A percentile compares a stretch with the other conserved stretches of the same genome.
Conservation (phyloP, 495 filamentous ascomycete species). For the Aspergillus cristatus region DNA sequence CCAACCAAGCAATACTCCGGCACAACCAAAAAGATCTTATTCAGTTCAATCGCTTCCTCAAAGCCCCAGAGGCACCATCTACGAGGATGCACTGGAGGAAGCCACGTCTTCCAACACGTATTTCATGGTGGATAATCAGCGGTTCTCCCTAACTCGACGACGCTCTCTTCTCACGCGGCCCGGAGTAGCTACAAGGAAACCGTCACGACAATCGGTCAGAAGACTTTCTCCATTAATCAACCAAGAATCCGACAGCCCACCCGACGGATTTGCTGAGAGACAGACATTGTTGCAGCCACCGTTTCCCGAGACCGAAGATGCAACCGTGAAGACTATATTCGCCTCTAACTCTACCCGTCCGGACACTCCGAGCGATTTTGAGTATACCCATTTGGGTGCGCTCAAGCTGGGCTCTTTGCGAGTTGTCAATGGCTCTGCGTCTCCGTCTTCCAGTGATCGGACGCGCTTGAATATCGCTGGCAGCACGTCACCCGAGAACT, state of each 20-base stretch:
- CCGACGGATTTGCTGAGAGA: conserved; percentile 5
- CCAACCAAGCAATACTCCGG: conserved; percentile 6
- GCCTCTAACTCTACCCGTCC: conserved; percentile 14
- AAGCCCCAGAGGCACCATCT: conserved; percentile 16
- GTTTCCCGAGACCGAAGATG: conserved; percentile 6
- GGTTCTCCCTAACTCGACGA: conserved; percentile 36
- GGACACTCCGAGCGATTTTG: conserved; percentile 32
- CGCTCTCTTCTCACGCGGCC: conserved; percentile 40
- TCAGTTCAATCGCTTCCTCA: conserved; percentile 23
- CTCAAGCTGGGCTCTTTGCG: conserved; percentile 40
- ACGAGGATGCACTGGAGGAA: conserved; percentile 17
- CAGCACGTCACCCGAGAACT: conserved; percentile 8
- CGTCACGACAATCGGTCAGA: conserved; percentile 15
- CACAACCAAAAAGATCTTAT: conserved; percentile 21
- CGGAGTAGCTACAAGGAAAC: conserved; percentile 38
- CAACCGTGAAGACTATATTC: conserved; percentile 1
- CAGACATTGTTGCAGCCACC: conserved; percentile 12
- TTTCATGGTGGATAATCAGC: conserved; percentile 29
- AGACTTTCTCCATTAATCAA: conserved; percentile 19
- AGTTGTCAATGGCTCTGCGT: conserved; percentile 39
- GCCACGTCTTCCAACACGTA: conserved; percentile 29
- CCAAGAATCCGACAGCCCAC: conserved; percentile 11
- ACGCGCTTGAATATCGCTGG: conserved; percentile 11
- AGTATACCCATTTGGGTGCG: conserved; percentile 41
- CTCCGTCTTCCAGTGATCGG: conserved; percentile 34